phyloP scores from a whole-genome alignment of 129 eudicot genomes.

The Pseudognaphalium luteoalbum region DNA sequence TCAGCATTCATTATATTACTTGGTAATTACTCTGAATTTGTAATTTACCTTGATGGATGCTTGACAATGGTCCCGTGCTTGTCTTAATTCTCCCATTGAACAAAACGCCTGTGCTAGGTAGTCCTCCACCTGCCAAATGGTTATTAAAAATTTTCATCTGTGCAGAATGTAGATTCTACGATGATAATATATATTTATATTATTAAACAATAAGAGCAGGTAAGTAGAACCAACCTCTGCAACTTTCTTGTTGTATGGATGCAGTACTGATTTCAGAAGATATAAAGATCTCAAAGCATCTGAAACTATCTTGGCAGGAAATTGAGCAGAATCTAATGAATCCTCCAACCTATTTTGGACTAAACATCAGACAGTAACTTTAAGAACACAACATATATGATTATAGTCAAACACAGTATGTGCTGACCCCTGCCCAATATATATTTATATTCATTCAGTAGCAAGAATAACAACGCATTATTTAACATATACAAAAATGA shows the following conservation, averaged over 20 bases:
- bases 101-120: slow-evolving; percentile 65
- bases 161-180: background rate
- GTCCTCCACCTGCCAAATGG: slow-evolving; percentile 61
- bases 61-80: slow-evolving; percentile 59
- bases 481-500: background rate
- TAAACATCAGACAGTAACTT: background rate
- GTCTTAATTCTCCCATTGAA: slow-evolving; percentile 47
- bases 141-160: slow-evolving; percentile 7
- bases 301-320: slow-evolving; percentile 38
- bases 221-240: slow-evolving; percentile 61
- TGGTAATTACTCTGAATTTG: background rate
- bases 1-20: background rate
- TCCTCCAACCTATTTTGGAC: slow-evolving; percentile 49
- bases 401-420: background rate
- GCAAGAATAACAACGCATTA: background rate
- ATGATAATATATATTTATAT: background rate
- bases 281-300: slow-evolving; percentile 47
- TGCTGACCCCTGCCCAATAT: background rate
- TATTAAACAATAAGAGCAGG: background rate
- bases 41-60: slow-evolving; percentile 69
- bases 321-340: slow-evolving; percentile 42
- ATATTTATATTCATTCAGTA: background rate
- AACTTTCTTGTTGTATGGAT: slow-evolving; percentile 78
- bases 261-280: slow-evolving; percentile 51
- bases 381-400: background rate